Conservation (phyloP, 768 basidiomycete genomes). For the Lactarius sp. region DNA sequence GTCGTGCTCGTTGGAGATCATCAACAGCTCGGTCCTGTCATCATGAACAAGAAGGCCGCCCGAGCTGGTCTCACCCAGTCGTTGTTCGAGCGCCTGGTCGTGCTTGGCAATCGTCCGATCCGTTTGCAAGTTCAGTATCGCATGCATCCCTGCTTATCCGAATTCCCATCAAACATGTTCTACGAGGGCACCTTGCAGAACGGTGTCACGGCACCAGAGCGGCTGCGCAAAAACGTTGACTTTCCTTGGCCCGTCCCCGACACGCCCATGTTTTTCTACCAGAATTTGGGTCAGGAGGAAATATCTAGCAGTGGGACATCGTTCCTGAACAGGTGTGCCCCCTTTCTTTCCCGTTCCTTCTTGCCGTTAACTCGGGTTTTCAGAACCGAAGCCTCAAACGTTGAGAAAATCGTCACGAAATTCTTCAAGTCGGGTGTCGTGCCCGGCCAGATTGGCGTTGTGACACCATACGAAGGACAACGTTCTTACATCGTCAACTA, state of each 20-base stretch:
- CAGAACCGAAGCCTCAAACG: conserved; percentile 97
- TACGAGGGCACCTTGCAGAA: conserved; percentile 99
- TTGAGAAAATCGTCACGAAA: conserved; percentile 99
- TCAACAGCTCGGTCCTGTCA: conserved; percentile 95
- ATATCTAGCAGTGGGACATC: conserved; percentile 98
- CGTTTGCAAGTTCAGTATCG: conserved; percentile 99
- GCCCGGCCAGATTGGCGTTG: conserved; percentile 93
- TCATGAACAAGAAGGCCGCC: conserved; percentile 99
- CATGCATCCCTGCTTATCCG: conserved; percentile 99
- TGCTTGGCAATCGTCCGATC: conserved; percentile 93
- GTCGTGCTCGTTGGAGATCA: conserved; percentile 98
- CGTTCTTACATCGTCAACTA: conserved; percentile 98
- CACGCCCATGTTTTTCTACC: conserved; percentile 99
- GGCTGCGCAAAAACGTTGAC: conserved; percentile 95
- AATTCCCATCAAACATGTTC: conserved; percentile 99
- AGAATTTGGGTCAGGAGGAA: conserved; percentile 98
- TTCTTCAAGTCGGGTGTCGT: conserved; percentile 99
- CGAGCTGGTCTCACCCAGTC: conserved; percentile 98
- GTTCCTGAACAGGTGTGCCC: conserved; percentile 81
- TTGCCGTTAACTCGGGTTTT: conserved; percentile 7
- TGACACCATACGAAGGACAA: conserved; percentile 98
- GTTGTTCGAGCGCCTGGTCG: conserved; percentile 93
- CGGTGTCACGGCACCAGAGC: conserved; percentile 97
- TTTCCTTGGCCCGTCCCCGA: conserved; percentile 98
- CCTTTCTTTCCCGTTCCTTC: conserved; percentile 10